Percentiles rank a stretch among this genome's conserved stretches.
phyloP scores from a whole-genome alignment of 257 asterid genomes.

The Voacanga thouarsii region DNA sequence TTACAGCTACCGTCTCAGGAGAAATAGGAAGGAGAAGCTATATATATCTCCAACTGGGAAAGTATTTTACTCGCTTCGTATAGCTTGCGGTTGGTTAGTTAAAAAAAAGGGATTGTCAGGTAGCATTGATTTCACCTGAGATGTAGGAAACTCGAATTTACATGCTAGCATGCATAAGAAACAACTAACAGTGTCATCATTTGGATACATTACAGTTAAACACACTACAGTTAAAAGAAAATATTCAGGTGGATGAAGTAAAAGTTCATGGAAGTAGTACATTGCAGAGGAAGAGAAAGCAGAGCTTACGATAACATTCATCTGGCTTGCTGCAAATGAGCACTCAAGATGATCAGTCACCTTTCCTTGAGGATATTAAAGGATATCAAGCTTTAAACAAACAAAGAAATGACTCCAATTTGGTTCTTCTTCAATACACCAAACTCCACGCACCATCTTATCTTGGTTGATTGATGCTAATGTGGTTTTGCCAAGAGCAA shows the following conservation, averaged over 20 bases:
- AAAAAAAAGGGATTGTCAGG: constrained; percentile 13
- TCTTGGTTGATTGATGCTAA: constrained; percentile 78
- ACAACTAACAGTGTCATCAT: constrained; percentile 16
- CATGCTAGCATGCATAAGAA: constrained; percentile 12
- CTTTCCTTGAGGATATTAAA: constrained; percentile 32
- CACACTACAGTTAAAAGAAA: constrained; percentile 9
- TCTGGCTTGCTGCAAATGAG: not conserved
- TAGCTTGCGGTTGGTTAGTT: constrained; percentile 49
- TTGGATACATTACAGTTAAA: constrained; percentile 6
- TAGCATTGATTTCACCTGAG: constrained; percentile 17
- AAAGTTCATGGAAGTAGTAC: constrained; percentile 22
- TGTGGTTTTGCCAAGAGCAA: constrained; percentile 59
- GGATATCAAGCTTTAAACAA: constrained; percentile 24
- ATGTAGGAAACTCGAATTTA: constrained; percentile 16
- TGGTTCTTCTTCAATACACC: constrained; percentile 44
- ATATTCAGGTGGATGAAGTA: constrained; percentile 26
- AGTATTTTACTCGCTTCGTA: constrained; percentile 42
- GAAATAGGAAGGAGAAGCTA: constrained; percentile 28
- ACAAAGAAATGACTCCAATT: constrained; percentile 21
- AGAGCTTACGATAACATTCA: not conserved
- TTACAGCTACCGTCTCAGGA: constrained; percentile 13
- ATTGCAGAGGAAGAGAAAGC: constrained; percentile 36
- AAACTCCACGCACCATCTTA: constrained; percentile 57
- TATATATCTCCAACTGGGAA: constrained; percentile 52
- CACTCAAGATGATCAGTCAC: constrained; percentile 16